A percentile compares a stretch with the other conserved stretches of the same genome.
Conservation (phyloP, 1,139 yeast species). For the Pichia terricola region DNA sequence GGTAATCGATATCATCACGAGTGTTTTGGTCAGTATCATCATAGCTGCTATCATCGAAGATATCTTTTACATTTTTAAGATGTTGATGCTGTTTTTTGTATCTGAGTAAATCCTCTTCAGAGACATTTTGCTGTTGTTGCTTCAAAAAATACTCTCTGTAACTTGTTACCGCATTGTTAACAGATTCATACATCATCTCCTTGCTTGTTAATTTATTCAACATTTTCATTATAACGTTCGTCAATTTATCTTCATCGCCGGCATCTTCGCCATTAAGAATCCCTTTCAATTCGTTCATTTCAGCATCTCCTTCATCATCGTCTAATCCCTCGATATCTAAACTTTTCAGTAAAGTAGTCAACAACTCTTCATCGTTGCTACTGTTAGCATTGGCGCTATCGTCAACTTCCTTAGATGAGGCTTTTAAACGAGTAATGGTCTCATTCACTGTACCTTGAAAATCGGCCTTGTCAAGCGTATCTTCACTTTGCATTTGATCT, state of each 20-base stretch:
- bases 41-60: slow-evolving; percentile 49
- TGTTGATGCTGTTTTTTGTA: slow-evolving; percentile 49
- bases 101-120: slow-evolving; percentile 27
- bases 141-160: slow-evolving; percentile 48
- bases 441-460: slow-evolving; percentile 74
- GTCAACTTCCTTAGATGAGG: slow-evolving; percentile 57
- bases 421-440: slow-evolving; percentile 72
- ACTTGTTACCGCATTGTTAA: slow-evolving; percentile 68
- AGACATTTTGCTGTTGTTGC: slow-evolving; percentile 25
- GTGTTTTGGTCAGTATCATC: slow-evolving; percentile 41
- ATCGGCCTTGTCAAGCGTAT: slow-evolving; percentile 18
- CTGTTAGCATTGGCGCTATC: slow-evolving; percentile 33
- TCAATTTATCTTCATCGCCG: slow-evolving; percentile 42
- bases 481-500: background rate
- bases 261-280: slow-evolving; percentile 25
- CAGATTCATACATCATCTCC: slow-evolving; percentile 80
- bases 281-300: slow-evolving; percentile 14
- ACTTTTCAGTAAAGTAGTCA: slow-evolving; percentile 39
- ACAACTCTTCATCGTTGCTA: slow-evolving; percentile 48
- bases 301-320: slow-evolving; percentile 7
- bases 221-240: slow-evolving; percentile 65
- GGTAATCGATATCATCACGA: slow-evolving; percentile 43
- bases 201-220: slow-evolving; percentile 78
- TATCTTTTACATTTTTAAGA: slow-evolving; percentile 42
- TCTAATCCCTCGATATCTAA: slow-evolving; percentile 27